Base-by-base conservation (phyloP, 2,329 filamentous ascomycete genomes). In the Trichothecium sympodiale region DNA sequence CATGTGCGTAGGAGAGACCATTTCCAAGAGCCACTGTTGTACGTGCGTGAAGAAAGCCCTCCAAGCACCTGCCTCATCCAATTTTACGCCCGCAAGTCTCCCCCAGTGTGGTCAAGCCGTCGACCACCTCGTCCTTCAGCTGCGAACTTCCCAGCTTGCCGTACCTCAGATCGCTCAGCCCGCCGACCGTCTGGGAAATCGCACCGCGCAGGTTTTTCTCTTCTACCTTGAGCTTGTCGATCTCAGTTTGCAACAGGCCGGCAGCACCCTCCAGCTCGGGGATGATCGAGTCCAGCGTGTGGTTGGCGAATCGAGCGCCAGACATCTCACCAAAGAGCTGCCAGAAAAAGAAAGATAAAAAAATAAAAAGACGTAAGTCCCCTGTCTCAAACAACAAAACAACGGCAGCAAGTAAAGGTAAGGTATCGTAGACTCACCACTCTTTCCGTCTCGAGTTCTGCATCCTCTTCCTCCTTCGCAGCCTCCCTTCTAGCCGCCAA, bases 151-250 rank as follows among this genome's bases (percentile, higher is more conserved):
- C 68, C 39, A 91, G 71, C 37, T 77, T 78, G 27, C 87, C 86
- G 49, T 91, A 89, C 31, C 83, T 77, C 37, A 94, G 65, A 56
- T 93, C 84, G 55, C 85, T 93, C 53, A 94, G 62, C 33, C 73
- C 75, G 23, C 80, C 80, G 13, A 91, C 71, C 0, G 71, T 79
- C 38, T 75, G 68, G 43, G 69, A 69, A 35, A 91, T 69, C 9
- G 74, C 71, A 4, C 69, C 63, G 5, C 82, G 56, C 3, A 86
- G 60, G 2, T 55, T 53, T 1, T 67, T 64, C 36, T 81, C 75
- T 45, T 89, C 80, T 25, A 70, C 62, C 45, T 84, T 73, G 4
- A 88, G 63, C 28, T 62, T 64, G 39, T 67, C 62, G 37, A 89
- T 74, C 50, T 91, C 80, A 15, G 65, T 66, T 49, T 87, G 74